Evolutionary conservation across 805 yeast genomes (phyloP).

Genomic region (Dipodascus geniculatus): DNA sequence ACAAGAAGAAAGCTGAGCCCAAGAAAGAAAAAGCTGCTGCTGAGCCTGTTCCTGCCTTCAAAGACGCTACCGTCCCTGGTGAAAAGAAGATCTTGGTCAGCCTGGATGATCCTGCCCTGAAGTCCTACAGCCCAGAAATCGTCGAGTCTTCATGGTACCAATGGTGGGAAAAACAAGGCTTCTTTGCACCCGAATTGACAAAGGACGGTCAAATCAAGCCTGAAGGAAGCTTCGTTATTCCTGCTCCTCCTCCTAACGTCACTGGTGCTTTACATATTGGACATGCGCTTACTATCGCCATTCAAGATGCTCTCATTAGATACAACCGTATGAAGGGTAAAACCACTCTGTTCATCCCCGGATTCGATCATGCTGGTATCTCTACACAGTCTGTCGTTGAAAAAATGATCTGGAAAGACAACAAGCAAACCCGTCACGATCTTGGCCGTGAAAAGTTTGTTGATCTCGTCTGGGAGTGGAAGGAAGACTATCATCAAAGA

Average conservation of each 20-base stretch:
- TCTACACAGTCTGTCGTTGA: conserved; percentile 98
- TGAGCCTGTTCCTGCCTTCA: conserved; percentile 68
- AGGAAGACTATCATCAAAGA: conserved; percentile 78
- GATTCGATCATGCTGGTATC: conserved; percentile 98
- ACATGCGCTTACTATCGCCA: conserved; percentile 89
- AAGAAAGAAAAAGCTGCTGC: conserved; percentile 35
- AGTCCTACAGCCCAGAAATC: conserved; percentile 83
- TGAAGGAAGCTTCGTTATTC: conserved; percentile 78
- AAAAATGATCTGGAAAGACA: conserved; percentile 83
- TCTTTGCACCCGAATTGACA: conserved; percentile 76
- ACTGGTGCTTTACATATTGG: conserved; percentile 99
- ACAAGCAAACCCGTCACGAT: conserved; percentile 86
- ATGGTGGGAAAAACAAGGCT: conserved; percentile 91
- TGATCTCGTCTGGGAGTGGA: conserved; percentile 96
- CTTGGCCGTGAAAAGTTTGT: conserved; percentile 85
- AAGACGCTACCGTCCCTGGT: conserved; percentile 75
- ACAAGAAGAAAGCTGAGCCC: conserved; percentile 42
- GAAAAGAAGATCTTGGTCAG: conserved; percentile 83
- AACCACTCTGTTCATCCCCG: conserved; percentile 86
- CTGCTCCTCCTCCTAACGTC: conserved; percentile 99
- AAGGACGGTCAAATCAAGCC: conserved; percentile 65
- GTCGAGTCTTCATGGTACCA: conserved; percentile 96
- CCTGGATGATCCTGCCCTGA: conserved; percentile 83
- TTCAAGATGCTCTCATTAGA: conserved; percentile 88
- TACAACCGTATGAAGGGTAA: conserved; percentile 96